Percentiles rank a stretch among this genome's conserved stretches.
These are phyloP conservation scores for Thielaviopsis musarum DNA, from an alignment of 2,329 filamentous ascomycete species.

Conservation along the genomic window DNA sequence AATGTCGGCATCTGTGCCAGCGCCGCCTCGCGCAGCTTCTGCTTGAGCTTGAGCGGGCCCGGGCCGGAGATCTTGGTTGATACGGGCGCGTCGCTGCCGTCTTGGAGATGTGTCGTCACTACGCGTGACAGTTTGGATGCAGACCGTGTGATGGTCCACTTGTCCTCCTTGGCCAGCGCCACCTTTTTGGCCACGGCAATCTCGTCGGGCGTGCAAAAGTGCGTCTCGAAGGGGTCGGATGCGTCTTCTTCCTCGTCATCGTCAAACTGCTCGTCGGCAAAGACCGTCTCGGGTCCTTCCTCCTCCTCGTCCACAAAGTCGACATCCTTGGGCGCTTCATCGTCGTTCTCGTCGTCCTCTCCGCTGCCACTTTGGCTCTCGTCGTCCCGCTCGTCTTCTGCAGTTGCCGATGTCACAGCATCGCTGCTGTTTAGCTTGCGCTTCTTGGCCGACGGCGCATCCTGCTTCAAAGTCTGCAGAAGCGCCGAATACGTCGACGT, in stretches of 20 bases:
- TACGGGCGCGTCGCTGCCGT: slow-evolving; percentile 11
- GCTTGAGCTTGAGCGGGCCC: slow-evolving; percentile 47
- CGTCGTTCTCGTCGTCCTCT: slow-evolving; percentile 13
- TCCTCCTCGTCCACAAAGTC: slow-evolving; percentile 20
- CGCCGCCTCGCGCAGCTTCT: slow-evolving; percentile 43
- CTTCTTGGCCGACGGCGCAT: slow-evolving; percentile 33
- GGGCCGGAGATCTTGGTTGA: slow-evolving; percentile 21
- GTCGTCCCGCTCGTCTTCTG: slow-evolving; percentile 13
- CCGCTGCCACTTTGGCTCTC: slow-evolving; percentile 12
- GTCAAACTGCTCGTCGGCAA: slow-evolving; percentile 20
- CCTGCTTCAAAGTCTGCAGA: slow-evolving; percentile 34
- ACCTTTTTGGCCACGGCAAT: slow-evolving; percentile 38
- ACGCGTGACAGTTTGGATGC: slow-evolving; percentile 30
- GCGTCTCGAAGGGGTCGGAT: slow-evolving; percentile 60
- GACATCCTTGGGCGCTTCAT: slow-evolving; percentile 22
- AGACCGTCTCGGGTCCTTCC: slow-evolving; percentile 27
- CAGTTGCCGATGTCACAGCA: slow-evolving; percentile 13
- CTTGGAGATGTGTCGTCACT: slow-evolving; percentile 29
- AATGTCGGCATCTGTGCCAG: slow-evolving; percentile 39
- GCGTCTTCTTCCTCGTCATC: slow-evolving; percentile 36
- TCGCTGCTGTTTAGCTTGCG: slow-evolving; percentile 34
- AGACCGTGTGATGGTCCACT: slow-evolving; percentile 34
- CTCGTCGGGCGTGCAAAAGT: slow-evolving; percentile 57
- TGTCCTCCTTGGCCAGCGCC: slow-evolving; percentile 29
- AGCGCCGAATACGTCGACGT: slow-evolving; percentile 36